Evolutionary conservation across 148 eudicot genomes (phyloP).

Genomic region (Rhododendron simsii): DNA sequence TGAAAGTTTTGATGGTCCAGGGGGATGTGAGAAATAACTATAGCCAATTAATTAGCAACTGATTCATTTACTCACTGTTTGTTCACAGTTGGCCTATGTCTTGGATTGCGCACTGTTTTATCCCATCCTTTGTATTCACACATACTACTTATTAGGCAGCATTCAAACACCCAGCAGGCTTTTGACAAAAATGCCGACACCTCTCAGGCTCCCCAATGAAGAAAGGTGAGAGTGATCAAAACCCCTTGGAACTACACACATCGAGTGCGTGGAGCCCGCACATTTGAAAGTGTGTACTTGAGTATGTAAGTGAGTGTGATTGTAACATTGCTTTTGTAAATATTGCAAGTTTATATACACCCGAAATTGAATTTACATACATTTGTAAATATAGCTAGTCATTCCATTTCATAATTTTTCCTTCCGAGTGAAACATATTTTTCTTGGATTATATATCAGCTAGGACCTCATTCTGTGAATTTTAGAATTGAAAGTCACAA

Average conservation of each 20-base stretch:
- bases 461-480: not conserved
- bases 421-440: no score
- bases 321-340: no score
- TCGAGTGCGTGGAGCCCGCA: no score
- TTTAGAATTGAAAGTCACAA: not conserved
- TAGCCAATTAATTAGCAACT: not conserved
- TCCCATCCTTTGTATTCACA: not conserved
- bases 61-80: not conserved
- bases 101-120: conserved; percentile 4
- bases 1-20: not conserved
- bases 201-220: not conserved
- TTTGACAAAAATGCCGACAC: not conserved
- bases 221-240: not conserved
- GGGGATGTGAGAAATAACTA: not conserved
- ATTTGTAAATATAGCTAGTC: not conserved
- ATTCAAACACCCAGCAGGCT: not conserved
- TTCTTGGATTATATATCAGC: not conserved
- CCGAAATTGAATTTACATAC: not conserved
- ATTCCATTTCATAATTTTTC: not conserved
- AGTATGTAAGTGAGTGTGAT: no score
- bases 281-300: no score
- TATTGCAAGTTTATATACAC: not conserved
- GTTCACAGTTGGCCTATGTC: conserved; percentile 1
- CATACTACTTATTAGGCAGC: not conserved
- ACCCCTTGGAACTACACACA: not conserved